Conservation (phyloP, 306 rosid genomes). For the Cicer arietinum region DNA sequence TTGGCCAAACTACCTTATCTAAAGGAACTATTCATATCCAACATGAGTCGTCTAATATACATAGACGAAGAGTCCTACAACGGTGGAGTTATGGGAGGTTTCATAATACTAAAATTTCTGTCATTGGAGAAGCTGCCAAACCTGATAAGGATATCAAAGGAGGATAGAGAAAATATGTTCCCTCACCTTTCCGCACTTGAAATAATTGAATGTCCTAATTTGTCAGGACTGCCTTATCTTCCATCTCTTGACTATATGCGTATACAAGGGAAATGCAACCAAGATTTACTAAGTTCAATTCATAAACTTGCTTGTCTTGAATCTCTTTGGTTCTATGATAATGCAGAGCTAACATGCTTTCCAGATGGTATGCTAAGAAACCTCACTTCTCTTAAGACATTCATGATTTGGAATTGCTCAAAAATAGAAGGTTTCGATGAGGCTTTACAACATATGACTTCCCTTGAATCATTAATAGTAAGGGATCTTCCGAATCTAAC, state of each 20-base stretch:
- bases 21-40: not conserved
- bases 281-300: conserved; percentile 26
- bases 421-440: conserved; percentile 29
- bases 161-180: conserved; percentile 29
- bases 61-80: conserved; percentile 1
- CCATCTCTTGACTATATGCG: conserved; percentile 12
- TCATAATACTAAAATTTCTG: conserved; percentile 30
- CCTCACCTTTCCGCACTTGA: not conserved
- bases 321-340: not conserved
- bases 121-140: conserved; percentile 18
- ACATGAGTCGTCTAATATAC: conserved; percentile 3
- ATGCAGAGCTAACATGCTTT: conserved; percentile 9
- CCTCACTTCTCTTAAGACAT: conserved; percentile 30
- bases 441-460: conserved; percentile 32
- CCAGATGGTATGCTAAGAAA: conserved; percentile 40
- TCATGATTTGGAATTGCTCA: conserved; percentile 15
- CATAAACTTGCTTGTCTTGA: conserved; percentile 21
- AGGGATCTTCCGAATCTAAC: conserved; percentile 2
- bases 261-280: conserved; percentile 3
- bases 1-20: conserved; percentile 32
- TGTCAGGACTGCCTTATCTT: conserved; percentile 38
- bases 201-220: conserved; percentile 29
- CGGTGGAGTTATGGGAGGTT: conserved; percentile 14
- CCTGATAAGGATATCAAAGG: conserved; percentile 32
- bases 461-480: not conserved